Evolutionary conservation across 352 stramenopile genomes (phyloP), one percentile per base, ranked within the genome.

Genomic region (Phytophthora foliorum): DNA sequence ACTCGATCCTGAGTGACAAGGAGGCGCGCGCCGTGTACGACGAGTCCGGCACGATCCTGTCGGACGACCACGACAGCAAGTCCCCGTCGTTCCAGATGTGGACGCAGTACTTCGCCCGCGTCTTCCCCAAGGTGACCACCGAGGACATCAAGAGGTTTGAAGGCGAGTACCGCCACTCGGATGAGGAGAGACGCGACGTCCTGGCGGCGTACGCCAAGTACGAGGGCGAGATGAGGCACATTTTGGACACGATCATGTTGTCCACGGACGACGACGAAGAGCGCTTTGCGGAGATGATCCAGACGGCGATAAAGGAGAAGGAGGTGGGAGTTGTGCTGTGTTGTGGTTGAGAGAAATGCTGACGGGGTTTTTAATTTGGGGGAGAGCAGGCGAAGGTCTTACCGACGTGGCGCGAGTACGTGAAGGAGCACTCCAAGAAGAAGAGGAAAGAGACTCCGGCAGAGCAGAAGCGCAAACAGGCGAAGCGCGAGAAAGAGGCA

Each of bases 241-340:
- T 98, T 44, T 75, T 98, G 53, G 86, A 97, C 66, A 82, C 72
- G 52, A 85, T 97, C 73, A 97, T 98, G 90, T 68, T 97, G 48
- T 93, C 85, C 21, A 95, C 82, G 8, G 84, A 97, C 44, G 83
- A 92, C 53, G 85, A 95, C 63, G 82, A 91, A 51, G 77, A 82
- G 13, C 81, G 88, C 11, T 93, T 95, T 52, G 52, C 60, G 0
- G 71, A 82, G 24, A 90, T 95, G 64, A 94, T 93, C 27, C 67
- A 91, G 56, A 57, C 75, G 9, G 86, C 86, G 5, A 85, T 95
- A 31, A 74, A 87, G 39, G 59, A 61, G 27, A 77, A 89, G 55
- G 53, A 61, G 45, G 69, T 77, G 17, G 10, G 39, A 25, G 27
- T 41, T 38, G 9, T 49, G 21, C 9, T 29, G 11, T 24, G 8